Evolutionary conservation across 148 eudicot genomes (phyloP).

Genomic region (Vaccinium vitisidaea): DNA sequence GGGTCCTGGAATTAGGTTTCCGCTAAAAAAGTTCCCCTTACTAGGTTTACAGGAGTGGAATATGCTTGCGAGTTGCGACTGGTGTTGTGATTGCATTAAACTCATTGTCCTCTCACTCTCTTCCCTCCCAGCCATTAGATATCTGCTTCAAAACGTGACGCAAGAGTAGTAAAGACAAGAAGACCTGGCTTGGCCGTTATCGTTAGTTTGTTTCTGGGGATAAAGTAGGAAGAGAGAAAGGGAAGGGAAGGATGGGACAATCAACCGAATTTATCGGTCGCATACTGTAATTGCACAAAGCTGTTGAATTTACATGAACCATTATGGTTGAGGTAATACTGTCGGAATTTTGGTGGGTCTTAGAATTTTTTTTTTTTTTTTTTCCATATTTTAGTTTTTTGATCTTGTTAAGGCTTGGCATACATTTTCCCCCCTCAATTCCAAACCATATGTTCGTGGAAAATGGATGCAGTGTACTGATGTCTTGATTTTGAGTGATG

Average conservation of each 20-base stretch:
- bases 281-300: neutral
- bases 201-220: neutral
- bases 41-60: too few relatives aligned
- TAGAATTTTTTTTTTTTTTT: neutral
- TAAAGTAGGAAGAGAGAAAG: neutral
- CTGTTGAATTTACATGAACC: neutral
- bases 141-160: neutral
- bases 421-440: neutral
- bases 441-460: neutral
- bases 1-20: neutral
- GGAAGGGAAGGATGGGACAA: neutral
- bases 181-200: neutral
- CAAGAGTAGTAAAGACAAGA: neutral
- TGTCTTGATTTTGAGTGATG: neutral
- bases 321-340: neutral
- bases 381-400: neutral
- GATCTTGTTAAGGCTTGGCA: neutral
- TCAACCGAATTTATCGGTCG: neutral
- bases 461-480: neutral
- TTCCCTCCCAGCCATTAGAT: slow-evolving; percentile 1
- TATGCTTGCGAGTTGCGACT: neutral
- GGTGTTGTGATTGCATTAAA: neutral
- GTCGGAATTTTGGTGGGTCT: slow-evolving; percentile 6
- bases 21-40: neutral
- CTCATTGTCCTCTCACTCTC: neutral